Conservation (phyloP, 768 basidiomycete species). For the Symmetrospora coprosmae region DNA sequence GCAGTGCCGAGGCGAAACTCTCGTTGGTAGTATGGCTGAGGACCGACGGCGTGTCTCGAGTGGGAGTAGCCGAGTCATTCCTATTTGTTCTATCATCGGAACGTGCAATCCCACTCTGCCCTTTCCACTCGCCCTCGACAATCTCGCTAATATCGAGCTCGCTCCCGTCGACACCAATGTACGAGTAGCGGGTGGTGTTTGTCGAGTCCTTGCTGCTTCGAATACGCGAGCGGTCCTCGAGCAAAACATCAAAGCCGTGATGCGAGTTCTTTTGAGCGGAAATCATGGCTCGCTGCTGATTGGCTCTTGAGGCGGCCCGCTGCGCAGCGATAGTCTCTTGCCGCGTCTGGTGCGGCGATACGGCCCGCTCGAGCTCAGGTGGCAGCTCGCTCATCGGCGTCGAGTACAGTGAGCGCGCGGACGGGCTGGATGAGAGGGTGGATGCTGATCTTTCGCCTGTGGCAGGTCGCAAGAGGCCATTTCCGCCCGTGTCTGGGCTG, state of each 20-base stretch:
- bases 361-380: background rate
- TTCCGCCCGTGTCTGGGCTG: no score
- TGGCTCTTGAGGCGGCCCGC: constrained; percentile 68
- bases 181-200: constrained; percentile 59
- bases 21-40: constrained; percentile 14
- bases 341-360: constrained; percentile 42
- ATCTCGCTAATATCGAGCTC: constrained; percentile 86
- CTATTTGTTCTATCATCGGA: constrained; percentile 9
- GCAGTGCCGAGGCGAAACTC: constrained; percentile 23
- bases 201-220: constrained; percentile 63
- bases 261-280: constrained; percentile 70
- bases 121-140: constrained; percentile 68
- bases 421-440: background rate
- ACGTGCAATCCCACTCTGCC: constrained; percentile 20
- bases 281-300: constrained; percentile 68
- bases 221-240: constrained; percentile 70
- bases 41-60: constrained; percentile 21
- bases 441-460: no score
- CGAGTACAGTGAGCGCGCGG: constrained; percentile 23
- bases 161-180: constrained; percentile 68
- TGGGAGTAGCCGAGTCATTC: constrained; percentile 21
- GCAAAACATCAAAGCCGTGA: constrained; percentile 72
- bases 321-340: constrained; percentile 91
- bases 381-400: constrained; percentile 33
- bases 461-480: no score